phyloP scores from a whole-genome alignment of 1,139 yeast species.

The Arxiozyma telluris region DNA sequence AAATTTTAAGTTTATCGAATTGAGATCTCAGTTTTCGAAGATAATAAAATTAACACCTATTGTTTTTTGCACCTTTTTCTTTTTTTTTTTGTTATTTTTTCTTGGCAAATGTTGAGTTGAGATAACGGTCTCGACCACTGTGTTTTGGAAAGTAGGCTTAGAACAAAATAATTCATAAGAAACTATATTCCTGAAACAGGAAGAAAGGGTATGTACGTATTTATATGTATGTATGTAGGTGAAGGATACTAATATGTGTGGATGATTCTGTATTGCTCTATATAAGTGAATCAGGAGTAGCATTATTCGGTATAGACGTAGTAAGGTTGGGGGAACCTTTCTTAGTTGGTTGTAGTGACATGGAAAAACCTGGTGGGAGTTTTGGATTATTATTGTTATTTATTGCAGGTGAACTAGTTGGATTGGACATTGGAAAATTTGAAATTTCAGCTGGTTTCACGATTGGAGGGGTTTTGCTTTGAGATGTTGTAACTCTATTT shows the following conservation, averaged over 20 bases:
- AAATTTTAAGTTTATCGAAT: no score
- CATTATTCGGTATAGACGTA: background rate
- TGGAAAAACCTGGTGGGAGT: constrained; percentile 33
- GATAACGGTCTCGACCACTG: no score
- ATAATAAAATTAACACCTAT: no score
- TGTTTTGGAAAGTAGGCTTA: no score
- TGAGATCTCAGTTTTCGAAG: no score
- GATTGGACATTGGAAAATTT: background rate
- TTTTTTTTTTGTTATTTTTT: no score
- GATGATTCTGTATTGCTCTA: background rate
- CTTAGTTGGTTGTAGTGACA: constrained; percentile 28
- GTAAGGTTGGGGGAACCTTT: constrained; percentile 4
- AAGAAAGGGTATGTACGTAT: background rate
- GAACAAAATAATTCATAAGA: no score
- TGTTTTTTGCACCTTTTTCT: no score
- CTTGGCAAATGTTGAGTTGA: no score
- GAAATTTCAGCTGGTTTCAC: background rate
- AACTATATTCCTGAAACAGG: background rate
- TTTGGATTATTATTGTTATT: background rate
- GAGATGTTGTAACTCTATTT: background rate
- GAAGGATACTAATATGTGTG: background rate
- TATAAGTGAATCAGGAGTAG: constrained; percentile 4
- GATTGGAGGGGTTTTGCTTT: background rate
- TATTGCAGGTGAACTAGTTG: background rate
- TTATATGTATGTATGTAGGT: background rate